Evolutionary conservation across 129 eudicot species (phyloP), one percentile per base, ranked within the genome.

Genomic region (Sambucus nigra): DNA sequence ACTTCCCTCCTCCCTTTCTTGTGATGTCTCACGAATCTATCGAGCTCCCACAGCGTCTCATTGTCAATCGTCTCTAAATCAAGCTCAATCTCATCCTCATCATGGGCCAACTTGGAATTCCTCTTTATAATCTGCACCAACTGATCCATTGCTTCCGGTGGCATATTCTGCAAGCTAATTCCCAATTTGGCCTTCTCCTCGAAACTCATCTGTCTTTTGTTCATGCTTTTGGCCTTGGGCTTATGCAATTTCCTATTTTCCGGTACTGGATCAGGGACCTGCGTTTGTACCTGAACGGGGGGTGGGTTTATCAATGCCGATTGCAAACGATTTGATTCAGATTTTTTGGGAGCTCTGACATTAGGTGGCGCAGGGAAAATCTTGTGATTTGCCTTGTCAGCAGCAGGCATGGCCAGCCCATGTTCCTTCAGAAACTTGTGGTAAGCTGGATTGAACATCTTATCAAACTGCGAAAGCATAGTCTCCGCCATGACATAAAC

Each of bases 31-130:
- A 68, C 72, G 61, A 74, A 74, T 17, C 64, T 68, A 33, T 74
- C 80, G 42, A 82, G 51, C 47, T 71, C 80, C 86, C 92, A 82
- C 14, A 82, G 40, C 0, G 80, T 82, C n/a, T 78, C 86, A 0
- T 58, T 56, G 62, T 82, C 92, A 47, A 77, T 64, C 2, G 65
- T 51, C 10, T 39, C 76, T 23, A 80, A 59, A 51, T 80, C 82
- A 9, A 80, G 46, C 71, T 75, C 82, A 56, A 75, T 47, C 26
- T 75, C 82, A 59, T 67, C 40, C 3, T 72, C 74, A 18, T 55
- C 46, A 0, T 47, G 72, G 31, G 52, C 68, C 55, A 71, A 29
- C 17, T 61, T 60, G 31, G 25, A 31, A 58, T 33, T 68, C 61
- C 64, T 59, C 49, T 66, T 68, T 10, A 74, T 45, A 48, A 79